Evolutionary conservation across 2,329 filamentous ascomycete species (phyloP).

Genomic region (Sordariomycetes sp.): DNA sequence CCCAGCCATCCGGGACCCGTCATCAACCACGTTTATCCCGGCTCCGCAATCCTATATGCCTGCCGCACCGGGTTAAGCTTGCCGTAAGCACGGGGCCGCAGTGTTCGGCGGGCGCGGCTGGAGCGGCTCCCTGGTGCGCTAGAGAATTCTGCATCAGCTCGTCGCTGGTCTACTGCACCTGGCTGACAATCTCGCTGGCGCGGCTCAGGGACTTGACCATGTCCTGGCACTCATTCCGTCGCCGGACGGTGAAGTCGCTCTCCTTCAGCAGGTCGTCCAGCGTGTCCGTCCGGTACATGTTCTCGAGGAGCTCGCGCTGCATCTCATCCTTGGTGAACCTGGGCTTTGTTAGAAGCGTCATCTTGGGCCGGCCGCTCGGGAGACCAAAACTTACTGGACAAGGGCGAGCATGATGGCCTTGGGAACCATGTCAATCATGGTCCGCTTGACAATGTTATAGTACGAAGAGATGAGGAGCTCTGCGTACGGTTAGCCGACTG

Average conservation of each 20-base stretch:
- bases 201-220: conserved; percentile 92
- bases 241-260: conserved; percentile 88
- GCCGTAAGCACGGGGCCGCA: no score
- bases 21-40: neutral
- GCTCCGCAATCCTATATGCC: no score
- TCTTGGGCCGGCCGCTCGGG: neutral
- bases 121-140: neutral
- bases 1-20: neutral
- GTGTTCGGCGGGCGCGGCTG: neutral
- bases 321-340: conserved; percentile 97
- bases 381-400: conserved; percentile 65
- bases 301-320: conserved; percentile 92
- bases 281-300: conserved; percentile 89
- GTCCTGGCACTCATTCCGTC: conserved; percentile 96
- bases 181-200: conserved; percentile 92
- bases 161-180: conserved; percentile 42
- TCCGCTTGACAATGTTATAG: conserved; percentile 95
- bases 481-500: conserved; percentile 21
- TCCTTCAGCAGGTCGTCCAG: conserved; percentile 94
- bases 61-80: no score
- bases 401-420: conserved; percentile 98
- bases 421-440: conserved; percentile 99
- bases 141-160: neutral
- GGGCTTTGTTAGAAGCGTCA: neutral
- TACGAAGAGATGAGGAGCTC: conserved; percentile 94